Percentiles rank a stretch among this genome's conserved stretches.
Evolutionary conservation across 1,139 yeast species (phyloP).

Genomic region (Debaryomyces subglobosus): DNA sequence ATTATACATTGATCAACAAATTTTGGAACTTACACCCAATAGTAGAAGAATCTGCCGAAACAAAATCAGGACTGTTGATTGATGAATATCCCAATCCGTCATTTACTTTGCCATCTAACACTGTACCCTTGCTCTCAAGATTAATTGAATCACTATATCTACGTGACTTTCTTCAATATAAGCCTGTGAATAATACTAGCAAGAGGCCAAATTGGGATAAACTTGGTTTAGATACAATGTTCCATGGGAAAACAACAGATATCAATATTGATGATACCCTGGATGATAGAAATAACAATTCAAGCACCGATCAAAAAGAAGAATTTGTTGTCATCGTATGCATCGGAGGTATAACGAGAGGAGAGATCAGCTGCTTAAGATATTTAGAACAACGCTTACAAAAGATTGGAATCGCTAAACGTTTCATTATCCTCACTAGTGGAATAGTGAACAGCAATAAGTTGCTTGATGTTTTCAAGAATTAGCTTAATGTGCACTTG

Average conservation of each 20-base stretch:
- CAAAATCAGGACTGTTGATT: constrained; percentile 15
- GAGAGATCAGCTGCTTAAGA: constrained; percentile 71
- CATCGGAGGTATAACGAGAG: constrained; percentile 80
- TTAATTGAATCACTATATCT: constrained; percentile 54
- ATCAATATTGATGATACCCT: constrained; percentile 35
- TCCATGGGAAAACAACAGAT: constrained; percentile 42
- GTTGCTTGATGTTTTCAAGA: constrained; percentile 24
- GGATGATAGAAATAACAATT: constrained; percentile 19
- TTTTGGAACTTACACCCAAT: constrained; percentile 51
- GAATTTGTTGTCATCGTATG: constrained; percentile 55
- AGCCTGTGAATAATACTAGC: constrained; percentile 43
- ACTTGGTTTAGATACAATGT: constrained; percentile 40
- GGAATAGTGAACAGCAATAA: constrained; percentile 55
- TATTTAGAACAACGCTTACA: constrained; percentile 48
- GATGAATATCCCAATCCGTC: constrained; percentile 47
- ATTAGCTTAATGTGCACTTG: background rate
- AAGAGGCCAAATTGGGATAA: constrained; percentile 51
- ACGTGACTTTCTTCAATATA: constrained; percentile 47
- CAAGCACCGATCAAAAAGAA: constrained; percentile 8
- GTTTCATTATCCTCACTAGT: constrained; percentile 56
- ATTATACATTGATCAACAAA: constrained; percentile 43
- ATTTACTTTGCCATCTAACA: constrained; percentile 54
- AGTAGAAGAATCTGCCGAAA: constrained; percentile 22
- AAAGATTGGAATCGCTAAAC: constrained; percentile 37
- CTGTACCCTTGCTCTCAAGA: constrained; percentile 52